Base-by-base conservation (phyloP, 1,284 basidiomycete species). In the Farysia itapuensis region DNA sequence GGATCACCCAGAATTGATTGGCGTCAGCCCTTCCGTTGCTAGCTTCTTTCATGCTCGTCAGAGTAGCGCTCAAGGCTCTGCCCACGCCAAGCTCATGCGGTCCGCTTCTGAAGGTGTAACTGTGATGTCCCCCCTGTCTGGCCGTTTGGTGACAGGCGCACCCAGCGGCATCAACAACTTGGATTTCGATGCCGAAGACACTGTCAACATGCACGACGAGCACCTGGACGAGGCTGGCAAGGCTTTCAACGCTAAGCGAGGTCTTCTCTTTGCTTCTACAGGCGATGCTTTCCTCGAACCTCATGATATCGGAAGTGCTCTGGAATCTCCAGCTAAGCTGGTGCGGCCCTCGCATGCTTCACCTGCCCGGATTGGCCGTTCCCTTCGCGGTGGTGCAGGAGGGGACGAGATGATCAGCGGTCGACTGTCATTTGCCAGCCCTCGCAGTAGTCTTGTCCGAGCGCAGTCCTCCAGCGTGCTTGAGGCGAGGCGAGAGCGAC, bases 111-210 rank as follows among this genome's bases (percentile, higher is more conserved):
- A 52, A 11, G 58, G 48, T 13, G 37, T 51, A 2, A 48, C 52
- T 26, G 47, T 61, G 43, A 51, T 63, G 52, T 63, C 58, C 24
- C 58, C 58, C 6, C 58, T 63, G 11, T 63, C 58, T 5, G 52
- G 58, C 25, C 52, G 58, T 9, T 48, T 63, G 5, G 46, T 56
- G 21, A 36, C 58, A 16, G 37, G 37, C 22, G 47, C 52, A 8
- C 39, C 47, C 18, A 52, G 47, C 22, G 47, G 58, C 9, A 56
- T 65, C 20, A 39, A 48, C 51, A 51, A 59, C 30, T 51, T 65
- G 29, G 61, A 59, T 29, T 59, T 65, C 33, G 56, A 60, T n/a
- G 46, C 48, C 18, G 58, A 63, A 4, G 58, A 63, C 20, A 48
- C 47, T 22, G 40, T 56, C 16, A 18, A 47, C 18, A 18, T 53